Base-by-base conservation (phyloP, 306 rosid species). In the Begonia peltatifolia region DNA sequence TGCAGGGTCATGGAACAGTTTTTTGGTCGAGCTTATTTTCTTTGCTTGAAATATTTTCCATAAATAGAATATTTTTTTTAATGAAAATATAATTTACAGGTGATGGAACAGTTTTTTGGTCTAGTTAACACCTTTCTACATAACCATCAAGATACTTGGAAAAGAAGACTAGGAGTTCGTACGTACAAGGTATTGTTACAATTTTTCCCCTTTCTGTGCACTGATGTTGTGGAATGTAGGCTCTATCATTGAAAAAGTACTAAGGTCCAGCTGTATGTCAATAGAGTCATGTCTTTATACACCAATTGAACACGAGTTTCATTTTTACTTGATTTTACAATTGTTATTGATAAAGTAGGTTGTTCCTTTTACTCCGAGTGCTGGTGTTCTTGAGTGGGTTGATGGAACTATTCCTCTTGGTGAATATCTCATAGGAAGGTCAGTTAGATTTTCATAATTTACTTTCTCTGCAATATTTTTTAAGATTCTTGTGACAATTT, bases 381-480 rank as follows among this genome's bases (percentile, higher is more conserved):
- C 97, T 22, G 97, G 97, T 69, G 90, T 89, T 71, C 95, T 89
- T 75, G 95, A 89, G 76, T 89, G 97, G 97, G 95, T 84, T 53
- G 76, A 78, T 75, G 95, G 95, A 42, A 84, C 94, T 61, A 75
- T 84, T 74, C 95, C 97, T 60, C 85, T 84, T n/a, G 93, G 90
- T 22, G 97, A 89, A 57, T 84, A 84, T 72, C 97, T 89, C 54
- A 57, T 76, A 46, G 97, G 90, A 56, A 89, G 97, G 97, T 89
- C 71, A 69, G 76, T 38, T 5, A 62, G 14, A 44, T 66, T 66
- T 42, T 48, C 42, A 12, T 30, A 46, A 47, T 12, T 16, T 52
- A 55, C 51, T 58, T 60, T 15, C 25, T 51, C 22, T 49, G 10
- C 12, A 53, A 54, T 52, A 62, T 53, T 57, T 50, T 42, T 57